Conservation (phyloP, 768 basidiomycete species). For the Thelephora aurantiotincta region DNA sequence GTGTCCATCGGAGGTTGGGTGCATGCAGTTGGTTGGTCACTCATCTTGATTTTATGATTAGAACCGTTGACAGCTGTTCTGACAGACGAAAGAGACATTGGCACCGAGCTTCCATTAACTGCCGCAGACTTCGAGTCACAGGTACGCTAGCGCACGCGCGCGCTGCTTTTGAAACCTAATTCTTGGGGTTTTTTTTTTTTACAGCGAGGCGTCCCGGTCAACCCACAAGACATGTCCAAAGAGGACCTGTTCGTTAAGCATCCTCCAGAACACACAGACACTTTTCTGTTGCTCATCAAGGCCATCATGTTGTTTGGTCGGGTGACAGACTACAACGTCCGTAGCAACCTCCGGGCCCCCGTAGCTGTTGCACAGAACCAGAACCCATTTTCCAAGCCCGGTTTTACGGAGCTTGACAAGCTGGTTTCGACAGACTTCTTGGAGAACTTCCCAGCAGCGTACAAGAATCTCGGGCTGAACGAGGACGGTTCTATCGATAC, state of each 20-base stretch:
- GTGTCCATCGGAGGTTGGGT: conserved; percentile 63
- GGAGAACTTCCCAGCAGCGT: conserved; percentile 53
- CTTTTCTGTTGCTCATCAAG: conserved; percentile 71
- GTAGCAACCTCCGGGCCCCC: conserved; percentile 53
- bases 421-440: conserved; percentile 57
- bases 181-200: conserved; percentile 10
- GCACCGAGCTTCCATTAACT: conserved; percentile 70
- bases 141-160: conserved; percentile 24
- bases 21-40: conserved; percentile 36
- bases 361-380: conserved; percentile 56
- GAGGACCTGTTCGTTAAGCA: conserved; percentile 57
- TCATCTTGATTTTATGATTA: neutral
- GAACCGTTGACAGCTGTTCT: neutral
- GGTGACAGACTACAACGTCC: conserved; percentile 77
- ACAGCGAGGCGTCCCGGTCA: conserved; percentile 48
- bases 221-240: conserved; percentile 59
- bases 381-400: conserved; percentile 53
- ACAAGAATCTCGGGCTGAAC: conserved; percentile 48
- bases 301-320: conserved; percentile 73
- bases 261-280: conserved; percentile 66
- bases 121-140: conserved; percentile 64
- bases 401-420: conserved; percentile 57
- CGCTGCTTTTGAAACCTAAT: neutral
- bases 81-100: conserved; percentile 63
- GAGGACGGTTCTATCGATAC: conserved; percentile 53